Base-by-base conservation (phyloP, 768 basidiomycete species). In the Butyriboletus loyo region DNA sequence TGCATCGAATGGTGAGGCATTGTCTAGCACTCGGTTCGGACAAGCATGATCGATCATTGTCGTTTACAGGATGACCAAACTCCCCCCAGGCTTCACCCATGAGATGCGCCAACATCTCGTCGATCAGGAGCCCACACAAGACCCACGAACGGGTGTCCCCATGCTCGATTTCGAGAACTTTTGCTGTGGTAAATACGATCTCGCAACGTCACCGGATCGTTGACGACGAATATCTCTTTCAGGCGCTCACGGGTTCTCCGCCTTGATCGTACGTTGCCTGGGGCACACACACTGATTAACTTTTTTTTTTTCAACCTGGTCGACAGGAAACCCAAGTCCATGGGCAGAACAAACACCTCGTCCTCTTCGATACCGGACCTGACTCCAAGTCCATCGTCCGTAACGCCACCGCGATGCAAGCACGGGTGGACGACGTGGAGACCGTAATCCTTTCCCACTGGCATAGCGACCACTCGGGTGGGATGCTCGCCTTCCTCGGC, bases 181-280 rank as follows among this genome's bases (percentile, higher is more conserved):
- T 64, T 84, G 83, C 56, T 84, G 82, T 75, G 87, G 74, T 86
- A 75, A 36, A 15, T 66, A 50, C 27, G 58, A 38, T 54, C 38
- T 37, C 11, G 15, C 37, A 7, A 8, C 10, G n/a, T 35, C 9
- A 8, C 21, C 7, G 27, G 31, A 45, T 58, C 32, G 25, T 35
- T 37, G 37, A 62, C 30, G 7, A 11, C 22, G 1, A 3, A 22
- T 49, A n/a, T 43, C 22, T 27, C 45, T 25, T 36, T 31, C 48
- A 85, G 89, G 89, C 5, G 90, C 90, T 2, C 91, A 93, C 71
- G 91, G 91, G 1, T 86, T 93, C 60, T 81, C 89, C n/a, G 84
- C 82, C 30, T 73, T 92, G 41, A 83, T 94, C 57, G 89, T 90
- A 66, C 60, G 80, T 61, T 13, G 21, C 11, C 11, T 19, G 25